Base-by-base conservation (phyloP, 73 alveolate genomes). In the Tetrahymena borealis region DNA sequence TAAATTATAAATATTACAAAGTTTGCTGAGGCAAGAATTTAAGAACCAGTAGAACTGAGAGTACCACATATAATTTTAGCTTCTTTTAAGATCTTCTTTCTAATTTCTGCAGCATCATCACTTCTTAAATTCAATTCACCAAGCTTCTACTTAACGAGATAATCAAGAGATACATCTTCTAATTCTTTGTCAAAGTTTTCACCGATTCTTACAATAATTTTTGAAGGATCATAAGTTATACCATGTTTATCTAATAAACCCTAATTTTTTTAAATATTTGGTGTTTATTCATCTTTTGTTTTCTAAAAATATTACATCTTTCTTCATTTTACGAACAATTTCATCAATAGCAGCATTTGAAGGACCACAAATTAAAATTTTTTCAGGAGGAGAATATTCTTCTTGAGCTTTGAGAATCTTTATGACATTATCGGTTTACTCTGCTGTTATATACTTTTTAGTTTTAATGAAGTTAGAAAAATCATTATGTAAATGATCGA, bases 291-390 rank as follows among this genome's bases (percentile, higher is more conserved):
- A n/a, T n/a, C n/a, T n/a, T n/a, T n/a, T n/a, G n/a, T n/a, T n/a
- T n/a, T n/a, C n/a, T n/a, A n/a, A n/a, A n/a, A n/a, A n/a, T n/a
- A n/a, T 42, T 60, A 60, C 85, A 41, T 95, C 94, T 8, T 95
- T 94, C 28, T 92, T 37, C 18, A 91, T 33, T 95, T 95, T 94
- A 38, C 93, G 90, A 16, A 97, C 95, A 40, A 97, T 94, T 94
- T 96, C 97, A 97, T 97, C 98, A 13, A 97, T 95, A n/a, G 99
- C 98, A 39, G 98, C 94, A 96, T 97, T 97, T 39, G 98, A 96
- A 32, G 99, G 98, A 38, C 98, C 97, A 90, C 98, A 96, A 77
- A 97, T 91, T 85, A 97, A 92, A 38, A 97, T 95, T 38, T 93
- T 93, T 38, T 93, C 91, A 39, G 95, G 95, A 28, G 85, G 85